Percentiles rank a stretch among this genome's conserved stretches.
Conservation (phyloP, 2,329 filamentous ascomycete genomes). For the Colletotrichum higginsianum region DNA sequence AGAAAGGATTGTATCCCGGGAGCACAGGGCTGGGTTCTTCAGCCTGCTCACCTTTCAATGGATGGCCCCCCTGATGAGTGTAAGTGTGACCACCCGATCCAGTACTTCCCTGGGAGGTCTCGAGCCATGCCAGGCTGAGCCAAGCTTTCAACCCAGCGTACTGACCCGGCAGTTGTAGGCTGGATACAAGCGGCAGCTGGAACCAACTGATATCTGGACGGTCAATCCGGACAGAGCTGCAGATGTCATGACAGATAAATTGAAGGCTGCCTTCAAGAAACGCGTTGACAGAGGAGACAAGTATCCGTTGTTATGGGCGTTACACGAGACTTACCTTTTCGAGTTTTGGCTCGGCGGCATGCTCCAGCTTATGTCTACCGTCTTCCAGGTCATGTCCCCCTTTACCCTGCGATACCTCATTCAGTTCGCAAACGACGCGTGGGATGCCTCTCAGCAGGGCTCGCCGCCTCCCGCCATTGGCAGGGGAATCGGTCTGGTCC, state of each 20-base stretch:
- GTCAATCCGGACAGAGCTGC: constrained; percentile 87
- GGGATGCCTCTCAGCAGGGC: constrained; percentile 69
- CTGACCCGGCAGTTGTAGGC: constrained; percentile 61
- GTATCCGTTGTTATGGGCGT: constrained; percentile 81
- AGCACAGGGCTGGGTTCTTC: constrained; percentile 81
- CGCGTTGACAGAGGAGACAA: constrained; percentile 78
- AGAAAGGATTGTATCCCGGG: constrained; percentile 70
- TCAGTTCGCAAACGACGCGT: constrained; percentile 85
- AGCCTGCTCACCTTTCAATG: constrained; percentile 88
- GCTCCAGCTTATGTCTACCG: constrained; percentile 79
- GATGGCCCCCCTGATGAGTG: constrained; percentile 90
- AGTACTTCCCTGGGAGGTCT: background rate
- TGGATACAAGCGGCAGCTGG: constrained; percentile 88
- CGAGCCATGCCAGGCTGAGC: background rate
- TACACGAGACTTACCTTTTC: constrained; percentile 87
- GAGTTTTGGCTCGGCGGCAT: constrained; percentile 90
- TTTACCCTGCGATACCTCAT: constrained; percentile 91
- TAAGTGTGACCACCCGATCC: constrained; percentile 56
- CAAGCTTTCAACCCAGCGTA: background rate
- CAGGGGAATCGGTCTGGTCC: constrained; percentile 83
- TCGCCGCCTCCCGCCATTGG: constrained; percentile 77
- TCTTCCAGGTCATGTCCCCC: constrained; percentile 86
- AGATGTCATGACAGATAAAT: constrained; percentile 75
- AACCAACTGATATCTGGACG: constrained; percentile 88
- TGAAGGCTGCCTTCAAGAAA: constrained; percentile 78